Conservation (phyloP, 73 alveolate species). For the Tetrahymena borealis region DNA sequence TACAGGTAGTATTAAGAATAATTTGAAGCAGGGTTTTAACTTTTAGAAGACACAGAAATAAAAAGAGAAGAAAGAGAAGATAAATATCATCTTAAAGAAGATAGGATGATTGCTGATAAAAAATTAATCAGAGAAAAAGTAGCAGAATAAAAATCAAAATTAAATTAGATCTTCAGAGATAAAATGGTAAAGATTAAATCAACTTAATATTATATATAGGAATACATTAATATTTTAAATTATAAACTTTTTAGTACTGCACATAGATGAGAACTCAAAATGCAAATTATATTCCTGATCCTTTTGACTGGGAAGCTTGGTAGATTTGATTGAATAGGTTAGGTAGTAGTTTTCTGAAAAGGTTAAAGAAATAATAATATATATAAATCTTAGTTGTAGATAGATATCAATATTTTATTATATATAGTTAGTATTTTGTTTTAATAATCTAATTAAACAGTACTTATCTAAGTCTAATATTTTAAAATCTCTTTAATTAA, state of each 20-base stretch:
- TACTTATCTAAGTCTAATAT: no score
- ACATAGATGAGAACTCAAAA: not conserved
- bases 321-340: not conserved
- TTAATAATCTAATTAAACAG: no score
- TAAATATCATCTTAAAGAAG: not conserved
- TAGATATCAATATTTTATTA: no score
- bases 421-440: no score
- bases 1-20: constrained; percentile 21
- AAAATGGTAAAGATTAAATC: not conserved
- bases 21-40: constrained; percentile 39
- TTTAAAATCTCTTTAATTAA: no score
- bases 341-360: not conserved
- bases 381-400: no score
- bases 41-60: constrained; percentile 31
- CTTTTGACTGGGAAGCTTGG: constrained; percentile 3
- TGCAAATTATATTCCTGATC: not conserved
- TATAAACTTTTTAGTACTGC: not conserved
- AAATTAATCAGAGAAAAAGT: not conserved
- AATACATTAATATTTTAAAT: no score
- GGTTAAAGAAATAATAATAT: no score
- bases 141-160: not conserved
- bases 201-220: no score
- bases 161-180: not conserved
- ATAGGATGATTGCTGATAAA: not conserved
- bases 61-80: constrained; percentile 32